Evolutionary conservation across 805 yeast genomes (phyloP).

Genomic region (Myxozyma vanderwaltii): DNA sequence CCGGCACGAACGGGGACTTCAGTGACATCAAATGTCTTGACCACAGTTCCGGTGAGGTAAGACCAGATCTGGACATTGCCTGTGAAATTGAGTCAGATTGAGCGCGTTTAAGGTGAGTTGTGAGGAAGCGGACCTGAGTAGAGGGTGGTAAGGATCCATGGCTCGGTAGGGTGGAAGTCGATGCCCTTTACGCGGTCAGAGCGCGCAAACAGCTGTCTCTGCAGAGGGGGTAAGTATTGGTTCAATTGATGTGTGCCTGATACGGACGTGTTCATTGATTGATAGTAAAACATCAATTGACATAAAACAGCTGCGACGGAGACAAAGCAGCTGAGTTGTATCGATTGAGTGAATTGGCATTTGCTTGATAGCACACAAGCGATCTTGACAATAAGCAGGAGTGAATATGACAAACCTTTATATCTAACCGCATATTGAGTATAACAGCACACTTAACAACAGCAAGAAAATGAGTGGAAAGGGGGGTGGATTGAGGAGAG

Average conservation of each 20-base stretch:
- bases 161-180: slow-evolving; percentile 97
- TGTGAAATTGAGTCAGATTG: slow-evolving; percentile 52
- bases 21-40: slow-evolving; percentile 91
- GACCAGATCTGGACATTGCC: slow-evolving; percentile 94
- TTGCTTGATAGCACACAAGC: no score
- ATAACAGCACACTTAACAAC: neutral
- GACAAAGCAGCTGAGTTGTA: no score
- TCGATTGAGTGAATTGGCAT: neutral
- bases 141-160: slow-evolving; percentile 61
- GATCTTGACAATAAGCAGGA: neutral
- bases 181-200: slow-evolving; percentile 97
- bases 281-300: neutral
- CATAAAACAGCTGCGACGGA: neutral
- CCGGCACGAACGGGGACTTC: slow-evolving; percentile 96
- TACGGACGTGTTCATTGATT: no score
- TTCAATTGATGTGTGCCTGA: no score
- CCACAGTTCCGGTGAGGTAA: slow-evolving; percentile 72
- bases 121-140: slow-evolving; percentile 37
- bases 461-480: neutral
- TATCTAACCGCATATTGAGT: slow-evolving; percentile 52
- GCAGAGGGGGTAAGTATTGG: neutral
- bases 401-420: slow-evolving; percentile 44
- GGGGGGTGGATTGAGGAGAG: neutral
- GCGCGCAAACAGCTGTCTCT: slow-evolving; percentile 72
- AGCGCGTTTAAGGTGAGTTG: no score